Percentiles rank a stretch among this genome's conserved stretches.
phyloP scores from a whole-genome alignment of 257 asterid species.

The Handroanthus guayacan region DNA sequence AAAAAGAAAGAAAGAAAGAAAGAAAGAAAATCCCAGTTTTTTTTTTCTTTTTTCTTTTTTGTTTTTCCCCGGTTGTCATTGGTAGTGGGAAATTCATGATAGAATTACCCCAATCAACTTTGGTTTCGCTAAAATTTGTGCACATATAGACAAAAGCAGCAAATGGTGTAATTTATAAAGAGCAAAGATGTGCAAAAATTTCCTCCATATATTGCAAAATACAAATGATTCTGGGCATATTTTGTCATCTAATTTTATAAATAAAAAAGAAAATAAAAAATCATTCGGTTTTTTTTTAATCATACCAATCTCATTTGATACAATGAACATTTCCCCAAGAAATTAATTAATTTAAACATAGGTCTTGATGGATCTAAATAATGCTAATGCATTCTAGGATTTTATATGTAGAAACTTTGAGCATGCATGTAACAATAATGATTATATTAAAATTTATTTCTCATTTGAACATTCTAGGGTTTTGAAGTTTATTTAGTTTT shows the following conservation, averaged over 20 bases:
- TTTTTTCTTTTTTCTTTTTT: too few relatives aligned
- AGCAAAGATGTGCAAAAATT: neutral
- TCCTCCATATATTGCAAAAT: neutral
- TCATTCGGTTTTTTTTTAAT: too few relatives aligned
- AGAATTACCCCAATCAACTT: too few relatives aligned
- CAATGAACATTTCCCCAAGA: constrained; percentile 22
- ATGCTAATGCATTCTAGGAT: neutral
- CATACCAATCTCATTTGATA: neutral
- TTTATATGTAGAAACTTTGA: neutral
- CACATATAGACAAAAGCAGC: too few relatives aligned
- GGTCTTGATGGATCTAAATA: neutral
- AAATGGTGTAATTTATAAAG: neutral
- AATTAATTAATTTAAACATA: neutral
- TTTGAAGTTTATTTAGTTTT: too few relatives aligned
- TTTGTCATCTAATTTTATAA: neutral
- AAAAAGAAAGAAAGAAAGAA: too few relatives aligned
- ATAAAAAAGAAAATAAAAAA: neutral
- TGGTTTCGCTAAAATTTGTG: neutral
- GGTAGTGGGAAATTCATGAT: too few relatives aligned
- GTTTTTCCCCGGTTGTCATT: too few relatives aligned
- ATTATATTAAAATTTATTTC: too few relatives aligned
- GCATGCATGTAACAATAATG: too few relatives aligned
- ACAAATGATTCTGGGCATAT: constrained; percentile 5
- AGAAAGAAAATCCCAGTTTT: too few relatives aligned
- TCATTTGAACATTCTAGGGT: too few relatives aligned